Conservation (phyloP, 495 filamentous ascomycete genomes). For the Aspergillus saccharolyticus region DNA sequence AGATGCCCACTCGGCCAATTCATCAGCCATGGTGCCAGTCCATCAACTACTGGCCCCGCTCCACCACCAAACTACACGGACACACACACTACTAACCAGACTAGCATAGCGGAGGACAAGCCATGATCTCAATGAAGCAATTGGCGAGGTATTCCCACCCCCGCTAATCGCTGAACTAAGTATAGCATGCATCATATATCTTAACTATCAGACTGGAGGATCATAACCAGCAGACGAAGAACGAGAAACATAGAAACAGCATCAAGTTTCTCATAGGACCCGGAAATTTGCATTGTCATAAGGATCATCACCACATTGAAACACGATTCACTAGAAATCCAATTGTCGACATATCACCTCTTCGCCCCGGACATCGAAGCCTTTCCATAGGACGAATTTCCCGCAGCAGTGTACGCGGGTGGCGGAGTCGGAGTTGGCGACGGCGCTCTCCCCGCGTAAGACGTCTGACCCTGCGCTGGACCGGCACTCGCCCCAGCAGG, state of each 20-base stretch:
- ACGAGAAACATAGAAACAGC: background rate
- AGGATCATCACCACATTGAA: background rate
- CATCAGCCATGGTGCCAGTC: no score
- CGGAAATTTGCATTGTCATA: background rate
- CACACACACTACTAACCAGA: no score
- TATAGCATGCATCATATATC: no score
- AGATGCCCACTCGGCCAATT: no score
- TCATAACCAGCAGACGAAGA: no score
- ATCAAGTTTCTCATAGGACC: background rate
- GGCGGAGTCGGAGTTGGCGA: slow-evolving; percentile 36
- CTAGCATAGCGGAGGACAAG: no score
- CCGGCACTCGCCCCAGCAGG: slow-evolving; percentile 23
- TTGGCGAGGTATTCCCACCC: no score
- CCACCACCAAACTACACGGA: no score
- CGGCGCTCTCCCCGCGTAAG: slow-evolving; percentile 19
- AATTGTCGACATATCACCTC: slow-evolving; percentile 18
- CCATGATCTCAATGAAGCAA: no score
- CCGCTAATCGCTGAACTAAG: no score
- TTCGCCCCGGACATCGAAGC: slow-evolving; percentile 31
- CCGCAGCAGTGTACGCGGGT: slow-evolving; percentile 39
- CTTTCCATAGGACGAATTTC: slow-evolving; percentile 32
- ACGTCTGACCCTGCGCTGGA: slow-evolving; percentile 12
- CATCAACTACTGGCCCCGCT: no score
- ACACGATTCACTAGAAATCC: background rate
- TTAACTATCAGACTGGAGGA: no score